These are phyloP conservation scores for Recurvomyces mirabilis DNA, from an alignment of 495 filamentous ascomycete genomes.

Conservation along the genomic window DNA sequence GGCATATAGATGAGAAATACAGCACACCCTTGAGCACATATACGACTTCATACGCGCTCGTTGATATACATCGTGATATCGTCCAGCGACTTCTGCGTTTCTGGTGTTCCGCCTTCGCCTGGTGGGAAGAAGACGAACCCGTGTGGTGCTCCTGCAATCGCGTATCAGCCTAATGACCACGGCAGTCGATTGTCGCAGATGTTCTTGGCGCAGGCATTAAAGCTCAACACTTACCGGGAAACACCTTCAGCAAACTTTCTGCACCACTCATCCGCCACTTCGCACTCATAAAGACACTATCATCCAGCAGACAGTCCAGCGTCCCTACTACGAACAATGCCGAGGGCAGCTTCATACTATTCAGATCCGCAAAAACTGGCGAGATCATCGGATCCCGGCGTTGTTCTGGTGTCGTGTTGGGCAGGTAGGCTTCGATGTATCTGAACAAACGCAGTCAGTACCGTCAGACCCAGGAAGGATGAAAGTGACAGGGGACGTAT, in stretches of 20 bases:
- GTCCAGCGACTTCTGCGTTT: conserved; percentile 12
- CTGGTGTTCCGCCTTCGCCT: not conserved
- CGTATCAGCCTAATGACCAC: not conserved
- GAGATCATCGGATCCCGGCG: conserved; percentile 31
- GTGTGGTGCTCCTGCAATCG: conserved; percentile 11
- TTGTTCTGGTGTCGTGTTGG: conserved; percentile 30
- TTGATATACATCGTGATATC: conserved; percentile 13
- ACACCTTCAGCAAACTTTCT: conserved; percentile 39
- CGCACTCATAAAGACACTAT: conserved; percentile 42
- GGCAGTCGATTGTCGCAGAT: not conserved
- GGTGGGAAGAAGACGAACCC: conserved; percentile 17
- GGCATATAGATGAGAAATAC: no score
- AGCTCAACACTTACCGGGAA: conserved; percentile 34
- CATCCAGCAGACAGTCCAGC: conserved; percentile 44
- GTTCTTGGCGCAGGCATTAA: not conserved
- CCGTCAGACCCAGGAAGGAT: not conserved
- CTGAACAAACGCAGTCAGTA: conserved; percentile 4
- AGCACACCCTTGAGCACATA: no score
- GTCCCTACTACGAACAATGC: conserved; percentile 44
- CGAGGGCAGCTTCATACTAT: conserved; percentile 35
- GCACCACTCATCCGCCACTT: conserved; percentile 43
- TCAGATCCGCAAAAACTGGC: conserved; percentile 38
- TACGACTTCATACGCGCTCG: no score
- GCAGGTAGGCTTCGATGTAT: conserved; percentile 33
- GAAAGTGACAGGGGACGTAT: not conserved